Evolutionary conservation across 106 monocot species (phyloP).

Genomic region (Allium fistulosum): DNA sequence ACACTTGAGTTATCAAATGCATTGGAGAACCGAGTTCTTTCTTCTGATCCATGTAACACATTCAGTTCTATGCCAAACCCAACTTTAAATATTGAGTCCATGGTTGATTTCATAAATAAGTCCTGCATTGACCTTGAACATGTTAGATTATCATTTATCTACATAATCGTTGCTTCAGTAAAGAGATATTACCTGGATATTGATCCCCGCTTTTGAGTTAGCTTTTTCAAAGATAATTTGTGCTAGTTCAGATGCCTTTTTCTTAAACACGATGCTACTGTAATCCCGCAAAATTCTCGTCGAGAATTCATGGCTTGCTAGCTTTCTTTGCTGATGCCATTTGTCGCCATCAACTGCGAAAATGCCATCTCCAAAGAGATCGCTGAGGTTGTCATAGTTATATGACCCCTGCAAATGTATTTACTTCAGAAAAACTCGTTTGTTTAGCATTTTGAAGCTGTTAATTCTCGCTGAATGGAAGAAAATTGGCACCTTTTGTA

Average conservation of each 20-base stretch:
- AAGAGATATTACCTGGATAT: conserved; percentile 32
- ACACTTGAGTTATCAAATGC: conserved; percentile 48
- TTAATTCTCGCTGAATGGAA: too few relatives aligned
- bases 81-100: conserved; percentile 56
- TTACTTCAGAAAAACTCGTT: too few relatives aligned
- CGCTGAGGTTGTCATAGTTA: too few relatives aligned
- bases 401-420: too few relatives aligned
- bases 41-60: conserved; percentile 18
- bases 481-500: too few relatives aligned
- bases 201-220: conserved; percentile 12
- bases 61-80: conserved; percentile 46
- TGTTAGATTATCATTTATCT: not conserved
- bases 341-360: conserved; percentile 29
- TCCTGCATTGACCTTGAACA: conserved; percentile 11
- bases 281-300: conserved; percentile 30
- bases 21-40: conserved; percentile 31
- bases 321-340: conserved; percentile 23
- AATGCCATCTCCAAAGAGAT: conserved; percentile 11
- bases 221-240: conserved; percentile 13
- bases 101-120: conserved; percentile 33
- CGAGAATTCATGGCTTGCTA: conserved; percentile 23
- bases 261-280: conserved; percentile 30
- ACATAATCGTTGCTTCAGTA: not conserved
- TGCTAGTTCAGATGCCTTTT: conserved; percentile 33
- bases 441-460: too few relatives aligned